Evolutionary conservation across 2,329 filamentous ascomycete species (phyloP), one percentile per base, ranked within the genome.

Genomic region (Xylariaceae sp.): DNA sequence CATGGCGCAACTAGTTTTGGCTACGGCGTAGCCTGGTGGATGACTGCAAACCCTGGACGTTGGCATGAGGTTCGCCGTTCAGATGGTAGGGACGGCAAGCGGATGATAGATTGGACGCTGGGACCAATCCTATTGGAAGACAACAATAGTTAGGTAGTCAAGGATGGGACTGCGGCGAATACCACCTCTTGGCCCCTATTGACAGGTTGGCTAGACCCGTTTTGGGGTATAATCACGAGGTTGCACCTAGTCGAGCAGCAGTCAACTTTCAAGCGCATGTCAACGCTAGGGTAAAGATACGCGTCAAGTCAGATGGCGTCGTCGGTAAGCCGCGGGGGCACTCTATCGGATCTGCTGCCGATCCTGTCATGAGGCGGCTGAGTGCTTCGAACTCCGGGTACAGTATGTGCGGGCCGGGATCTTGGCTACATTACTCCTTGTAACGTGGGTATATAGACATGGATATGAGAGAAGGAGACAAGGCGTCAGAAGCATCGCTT

Each of bases 151-250:
- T 39, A 45, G 16, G 19, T 36, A 11, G 46, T n/a, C 28, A 29
- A n/a, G 21, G 16, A 39, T 34, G 48, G 40, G 23, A 43, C 26
- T 44, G 50, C 56, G 52, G 47, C 43, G 53, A 55, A 48, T 58
- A 49, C 49, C 46, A 60, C 49, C 31, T 60, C 50, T 50, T 46
- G 58, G 58, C 58, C 46, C 40, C 43, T 19, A 29, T 59, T 63
- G 62, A 62, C 44, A 65, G 58, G 31, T 65, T 23, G 39, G 55
- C 67, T 70, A 70, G 46, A 59, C 67, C 55, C n/a, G 29, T 41
- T 63, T 65, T 19, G 9, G 53, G 68, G 39, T 28, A 70, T 65
- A 66, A 58, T 69, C n/a, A 66, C 65, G 66, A 65, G 69, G 31
- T 37, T n/a, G 31, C 11, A 23, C 31, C 26, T 17, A 19, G 31